Evolutionary conservation across 2,329 filamentous ascomycete species (phyloP).

Genomic region (Cladosporium sp.): DNA sequence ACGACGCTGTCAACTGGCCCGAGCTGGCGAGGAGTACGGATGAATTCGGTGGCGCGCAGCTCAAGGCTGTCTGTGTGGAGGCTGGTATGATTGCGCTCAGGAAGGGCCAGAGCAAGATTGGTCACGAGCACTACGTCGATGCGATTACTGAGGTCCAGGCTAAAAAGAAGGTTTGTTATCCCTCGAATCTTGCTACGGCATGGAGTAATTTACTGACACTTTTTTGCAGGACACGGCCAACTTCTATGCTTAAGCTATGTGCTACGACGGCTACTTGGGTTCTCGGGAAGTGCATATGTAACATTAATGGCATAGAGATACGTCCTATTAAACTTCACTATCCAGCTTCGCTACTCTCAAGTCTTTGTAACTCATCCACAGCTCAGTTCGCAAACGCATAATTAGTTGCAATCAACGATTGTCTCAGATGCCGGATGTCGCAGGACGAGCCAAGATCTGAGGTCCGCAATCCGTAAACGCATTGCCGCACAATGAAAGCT

Average conservation of each 20-base stretch:
- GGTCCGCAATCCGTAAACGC: no score
- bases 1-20: slow-evolving; percentile 88
- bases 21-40: slow-evolving; percentile 95
- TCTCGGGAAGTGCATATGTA: slow-evolving; percentile 4
- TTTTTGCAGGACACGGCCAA: slow-evolving; percentile 29
- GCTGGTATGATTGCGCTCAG: slow-evolving; percentile 97
- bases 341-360: background rate
- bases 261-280: background rate
- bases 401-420: no score
- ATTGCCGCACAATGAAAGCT: no score
- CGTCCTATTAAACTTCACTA: background rate
- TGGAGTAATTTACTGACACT: slow-evolving; percentile 10
- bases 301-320: slow-evolving; percentile 9
- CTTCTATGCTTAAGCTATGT: slow-evolving; percentile 28
- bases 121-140: slow-evolving; percentile 97
- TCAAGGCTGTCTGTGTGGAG: slow-evolving; percentile 98
- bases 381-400: background rate
- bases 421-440: no score
- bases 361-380: background rate
- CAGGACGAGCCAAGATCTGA: no score
- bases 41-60: slow-evolving; percentile 94
- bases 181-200: background rate
- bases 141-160: slow-evolving; percentile 93
- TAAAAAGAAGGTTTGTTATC: slow-evolving; percentile 69
- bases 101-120: slow-evolving; percentile 91